A percentile compares a stretch with the other conserved stretches of the same genome.
phyloP scores from a whole-genome alignment of 2,329 filamentous ascomycete genomes.

The Sclerotiophoma versabilis region DNA sequence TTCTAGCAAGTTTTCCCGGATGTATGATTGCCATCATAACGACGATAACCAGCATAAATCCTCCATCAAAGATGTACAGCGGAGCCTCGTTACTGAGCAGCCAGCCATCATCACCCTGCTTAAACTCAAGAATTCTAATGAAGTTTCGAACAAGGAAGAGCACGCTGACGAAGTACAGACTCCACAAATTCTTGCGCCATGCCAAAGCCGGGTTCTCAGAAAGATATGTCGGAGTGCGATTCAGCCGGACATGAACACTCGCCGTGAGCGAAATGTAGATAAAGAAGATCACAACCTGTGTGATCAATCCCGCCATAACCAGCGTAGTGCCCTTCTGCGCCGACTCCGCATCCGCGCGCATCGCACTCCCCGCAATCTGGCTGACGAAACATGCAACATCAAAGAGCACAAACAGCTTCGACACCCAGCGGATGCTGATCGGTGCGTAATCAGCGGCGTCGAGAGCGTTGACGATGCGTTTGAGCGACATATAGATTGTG shows the following conservation, averaged over 20 bases:
- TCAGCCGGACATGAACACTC: constrained; percentile 21
- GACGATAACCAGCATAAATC: not conserved
- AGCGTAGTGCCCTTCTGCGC: constrained; percentile 15
- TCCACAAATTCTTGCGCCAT: not conserved
- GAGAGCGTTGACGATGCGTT: constrained; percentile 51
- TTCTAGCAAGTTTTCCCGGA: not conserved
- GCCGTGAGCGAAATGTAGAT: constrained; percentile 21
- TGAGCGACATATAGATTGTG: constrained; percentile 57
- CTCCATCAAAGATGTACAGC: not conserved
- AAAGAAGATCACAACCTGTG: constrained; percentile 23
- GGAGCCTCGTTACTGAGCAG: not conserved
- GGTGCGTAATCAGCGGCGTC: constrained; percentile 48
- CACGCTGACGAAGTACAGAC: not conserved
- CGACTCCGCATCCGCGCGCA: constrained; percentile 19
- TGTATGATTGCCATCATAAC: not conserved
- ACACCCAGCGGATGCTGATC: constrained; percentile 32
- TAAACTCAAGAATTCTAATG: not conserved
- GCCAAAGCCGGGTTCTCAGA: not conserved
- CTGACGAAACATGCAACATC: constrained; percentile 21
- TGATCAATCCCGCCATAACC: constrained; percentile 22
- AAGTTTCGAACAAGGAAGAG: not conserved
- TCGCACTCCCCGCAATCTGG: constrained; percentile 29
- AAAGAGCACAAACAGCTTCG: constrained; percentile 5
- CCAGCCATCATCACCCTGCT: constrained; percentile 6
- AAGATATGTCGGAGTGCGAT: constrained; percentile 13